Evolutionary conservation across 768 basidiomycete species (phyloP), one percentile per base, ranked within the genome.

Genomic region (Termitomyces sp.): DNA sequence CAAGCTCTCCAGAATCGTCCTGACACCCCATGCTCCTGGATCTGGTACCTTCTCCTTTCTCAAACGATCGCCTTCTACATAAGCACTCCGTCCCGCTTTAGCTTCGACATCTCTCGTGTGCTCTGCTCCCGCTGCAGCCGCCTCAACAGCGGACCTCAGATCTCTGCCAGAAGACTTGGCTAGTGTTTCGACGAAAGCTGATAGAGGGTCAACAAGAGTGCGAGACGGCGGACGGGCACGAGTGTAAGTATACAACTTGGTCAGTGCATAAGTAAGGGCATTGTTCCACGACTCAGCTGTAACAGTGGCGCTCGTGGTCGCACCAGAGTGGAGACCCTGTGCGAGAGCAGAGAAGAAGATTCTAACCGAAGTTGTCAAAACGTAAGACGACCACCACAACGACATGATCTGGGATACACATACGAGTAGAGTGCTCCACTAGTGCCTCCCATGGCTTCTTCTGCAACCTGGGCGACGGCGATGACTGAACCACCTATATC

Each of bases 11-110:
- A 93, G 64, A 56, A 93, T 82, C 9, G 81, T 79, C 66, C 87
- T 89, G 55, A 96, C 84, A 45, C 93, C 93, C 91, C 93, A 93
- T 32, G 95, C 95, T 37, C 95, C 95, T 0, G 94, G 93, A 73
- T 98, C 94, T 2, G 93, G 74, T 22, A 91, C 79, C 39, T 74
- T 78, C 69, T 88, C 78, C 55, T 79, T 72, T 68, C 75, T 83
- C 55, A 95, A 74, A 62, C 83, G 74, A 42, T 82, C 80, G 16
- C 84, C 81, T 60, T 88, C 89, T 39, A 96, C 83, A 72, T 98
- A 98, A 2, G 91, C 90, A 64, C 91, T 93, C 63, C 95, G 76
- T 4, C 95, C 95, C 2, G 89, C 93, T 74, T 88, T 93, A 2
- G 95, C 94, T 40, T 86, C 84, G 0, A 93, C 70, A 55, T 90